Evolutionary conservation across 2,329 filamentous ascomycete species (phyloP).

Genomic region (Plectosphaerella sp.): DNA sequence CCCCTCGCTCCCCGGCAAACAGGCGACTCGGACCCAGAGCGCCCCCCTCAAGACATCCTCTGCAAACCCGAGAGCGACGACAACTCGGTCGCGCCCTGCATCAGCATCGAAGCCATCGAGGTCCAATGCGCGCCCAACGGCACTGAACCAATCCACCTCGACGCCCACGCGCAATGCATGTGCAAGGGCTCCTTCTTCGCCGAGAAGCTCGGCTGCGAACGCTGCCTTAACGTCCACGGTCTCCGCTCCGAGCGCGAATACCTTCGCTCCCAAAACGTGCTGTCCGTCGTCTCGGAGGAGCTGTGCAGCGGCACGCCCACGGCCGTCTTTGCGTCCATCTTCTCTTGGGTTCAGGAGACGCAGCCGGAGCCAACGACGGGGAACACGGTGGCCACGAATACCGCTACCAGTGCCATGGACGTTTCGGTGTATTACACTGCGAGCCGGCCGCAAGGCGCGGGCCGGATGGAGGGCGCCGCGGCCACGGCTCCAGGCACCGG

Average conservation of each 20-base stretch:
- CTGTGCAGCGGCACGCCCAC: constrained; percentile 33
- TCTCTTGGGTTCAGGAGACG: neutral
- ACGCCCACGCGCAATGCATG: constrained; percentile 31
- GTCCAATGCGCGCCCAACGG: constrained; percentile 22
- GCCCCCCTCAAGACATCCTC: constrained; percentile 8
- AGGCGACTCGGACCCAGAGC: neutral
- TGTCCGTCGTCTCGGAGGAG: constrained; percentile 25
- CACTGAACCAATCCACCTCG: constrained; percentile 15
- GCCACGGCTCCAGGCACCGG: constrained; percentile 16
- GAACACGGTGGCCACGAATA: constrained; percentile 22
- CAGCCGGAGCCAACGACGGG: constrained; percentile 17
- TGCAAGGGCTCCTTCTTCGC: constrained; percentile 37
- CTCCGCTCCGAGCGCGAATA: constrained; percentile 28
- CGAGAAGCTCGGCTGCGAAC: constrained; percentile 36
- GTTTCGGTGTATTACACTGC: constrained; percentile 38
- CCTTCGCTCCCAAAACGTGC: constrained; percentile 26
- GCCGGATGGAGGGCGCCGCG: constrained; percentile 35
- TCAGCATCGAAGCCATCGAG: constrained; percentile 23
- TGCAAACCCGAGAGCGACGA: constrained; percentile 9
- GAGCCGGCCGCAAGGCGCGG: constrained; percentile 30
- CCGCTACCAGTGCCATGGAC: constrained; percentile 29
- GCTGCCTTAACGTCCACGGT: constrained; percentile 35
- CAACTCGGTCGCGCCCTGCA: constrained; percentile 19
- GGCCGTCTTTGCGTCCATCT: constrained; percentile 21
- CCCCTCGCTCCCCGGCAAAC: neutral